Conservation (phyloP, 495 filamentous ascomycete species). For the Bathelium albidoporum region DNA sequence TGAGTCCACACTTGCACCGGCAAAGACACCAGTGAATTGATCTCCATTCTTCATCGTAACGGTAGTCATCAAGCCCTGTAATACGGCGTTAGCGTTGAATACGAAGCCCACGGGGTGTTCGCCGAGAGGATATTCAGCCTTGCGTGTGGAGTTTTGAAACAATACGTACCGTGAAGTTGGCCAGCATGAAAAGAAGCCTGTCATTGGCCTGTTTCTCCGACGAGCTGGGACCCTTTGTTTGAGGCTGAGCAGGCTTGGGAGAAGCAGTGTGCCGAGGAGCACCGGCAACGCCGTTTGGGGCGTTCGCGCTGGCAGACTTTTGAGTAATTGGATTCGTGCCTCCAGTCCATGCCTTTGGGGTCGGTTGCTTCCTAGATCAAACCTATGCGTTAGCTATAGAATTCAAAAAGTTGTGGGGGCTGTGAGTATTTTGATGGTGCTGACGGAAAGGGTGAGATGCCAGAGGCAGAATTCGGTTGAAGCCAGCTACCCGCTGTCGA, state of each 20-base stretch:
- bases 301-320: constrained; percentile 37
- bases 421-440: not conserved
- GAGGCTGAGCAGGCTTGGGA: constrained; percentile 24
- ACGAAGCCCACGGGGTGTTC: too few species aligned
- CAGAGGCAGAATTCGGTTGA: constrained; percentile 7
- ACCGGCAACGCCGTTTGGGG: constrained; percentile 45
- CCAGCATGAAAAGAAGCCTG: constrained; percentile 52
- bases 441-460: not conserved
- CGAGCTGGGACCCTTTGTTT: constrained; percentile 43
- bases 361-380: constrained; percentile 12
- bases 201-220: constrained; percentile 57
- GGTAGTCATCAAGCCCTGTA: constrained; percentile 56
- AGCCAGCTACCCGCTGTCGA: not conserved
- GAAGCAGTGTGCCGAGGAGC: constrained; percentile 17
- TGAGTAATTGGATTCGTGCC: constrained; percentile 59
- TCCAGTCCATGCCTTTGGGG: constrained; percentile 49
- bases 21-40: constrained; percentile 63
- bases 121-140: too few species aligned
- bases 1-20: constrained; percentile 44
- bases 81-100: constrained; percentile 8
- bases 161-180: constrained; percentile 51
- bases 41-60: constrained; percentile 62
- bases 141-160: not conserved
- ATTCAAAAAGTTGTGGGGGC: not conserved
- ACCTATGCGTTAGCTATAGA: not conserved